Evolutionary conservation across 1,284 basidiomycete species (phyloP).

Genomic region (Paramarasmius palmivorus): DNA sequence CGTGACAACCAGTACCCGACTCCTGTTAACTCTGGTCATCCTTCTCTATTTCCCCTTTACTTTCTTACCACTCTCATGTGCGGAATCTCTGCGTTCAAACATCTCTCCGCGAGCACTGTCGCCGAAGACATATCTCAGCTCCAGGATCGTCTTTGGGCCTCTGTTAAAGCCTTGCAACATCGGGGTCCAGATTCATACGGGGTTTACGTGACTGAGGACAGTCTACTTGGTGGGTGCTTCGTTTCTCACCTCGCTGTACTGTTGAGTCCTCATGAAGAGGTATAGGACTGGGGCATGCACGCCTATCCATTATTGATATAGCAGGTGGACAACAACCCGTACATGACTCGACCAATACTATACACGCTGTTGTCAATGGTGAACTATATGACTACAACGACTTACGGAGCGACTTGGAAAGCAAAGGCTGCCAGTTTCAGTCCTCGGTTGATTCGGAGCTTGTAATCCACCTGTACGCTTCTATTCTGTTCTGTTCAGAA

Average conservation of each 20-base stretch:
- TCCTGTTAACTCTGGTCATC: too few species aligned
- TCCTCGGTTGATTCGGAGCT: conserved; percentile 20
- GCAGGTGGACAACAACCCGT: conserved; percentile 21
- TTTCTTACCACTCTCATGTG: background rate
- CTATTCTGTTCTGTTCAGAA: background rate
- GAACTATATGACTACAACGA: conserved; percentile 22
- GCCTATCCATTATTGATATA: conserved; percentile 23
- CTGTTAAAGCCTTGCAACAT: background rate
- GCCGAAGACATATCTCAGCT: background rate
- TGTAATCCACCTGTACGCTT: conserved; percentile 17
- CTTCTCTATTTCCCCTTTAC: background rate
- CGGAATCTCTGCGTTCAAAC: conserved; percentile 1
- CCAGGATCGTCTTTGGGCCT: background rate
- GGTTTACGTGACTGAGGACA: conserved; percentile 2
- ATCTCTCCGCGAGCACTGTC: background rate
- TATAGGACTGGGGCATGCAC: conserved; percentile 19
- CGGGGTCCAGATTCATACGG: conserved; percentile 6
- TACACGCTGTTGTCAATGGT: conserved; percentile 22
- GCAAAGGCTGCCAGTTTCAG: conserved; percentile 19
- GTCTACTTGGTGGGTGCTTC: background rate
- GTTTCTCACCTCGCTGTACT: background rate
- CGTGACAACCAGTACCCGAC: too few species aligned
- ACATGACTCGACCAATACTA: conserved; percentile 16
- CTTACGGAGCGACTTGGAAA: conserved; percentile 18
- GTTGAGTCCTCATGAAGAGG: background rate